Evolutionary conservation across 2,329 filamentous ascomycete genomes (phyloP), one percentile per base, ranked within the genome.

Genomic region (Fusarium sp.): DNA sequence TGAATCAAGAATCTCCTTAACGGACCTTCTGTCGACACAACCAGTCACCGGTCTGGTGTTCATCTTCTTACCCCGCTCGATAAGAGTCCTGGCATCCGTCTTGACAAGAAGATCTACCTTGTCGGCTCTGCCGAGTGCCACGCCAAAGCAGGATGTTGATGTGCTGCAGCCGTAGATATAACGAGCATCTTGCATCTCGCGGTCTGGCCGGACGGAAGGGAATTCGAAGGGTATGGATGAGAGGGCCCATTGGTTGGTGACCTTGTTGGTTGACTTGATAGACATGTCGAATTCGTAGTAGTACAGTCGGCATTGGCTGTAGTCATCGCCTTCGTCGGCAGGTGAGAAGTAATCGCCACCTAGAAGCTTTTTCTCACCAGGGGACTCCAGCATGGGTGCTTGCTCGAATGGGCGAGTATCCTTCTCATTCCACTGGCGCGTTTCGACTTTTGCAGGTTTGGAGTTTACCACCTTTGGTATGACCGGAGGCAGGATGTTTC

Each of bases 131-230:
- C 90, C 89, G 1, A 91, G 81, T 0, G 87, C 88, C 0, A 86
- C 83, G 8, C 86, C 85, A 66, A 90, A 90, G 4, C 85, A 84
- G 0, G 84, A 81, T 30, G 84, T 83, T 0, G 84, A 83, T 0
- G 88, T 89, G 23, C 87, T 90, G 76, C 90, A 92, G 4, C 90
- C 90, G 67, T 92, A 93, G 26, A 92, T 82, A 65, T 88, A 93
- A 3, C 82, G 84, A 19, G 88, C 85, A 12, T 79, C 71, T 4
- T 76, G 79, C 89, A 92, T 92, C 21, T 86, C 84, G 18, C 80
- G 74, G 3, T 82, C 79, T 2, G 87, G 83, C 1, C 85, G 83
- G 0, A 91, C 78, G 0, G 87, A 86, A 0, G 90, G 90, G 53
- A 92, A 92, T 65, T 93, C 90, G 59, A 92, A 90, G 0, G 89